These are phyloP conservation scores for Naganishia vaughanmartiniae DNA, from an alignment of 768 basidiomycete species.

Conservation along the genomic window DNA sequence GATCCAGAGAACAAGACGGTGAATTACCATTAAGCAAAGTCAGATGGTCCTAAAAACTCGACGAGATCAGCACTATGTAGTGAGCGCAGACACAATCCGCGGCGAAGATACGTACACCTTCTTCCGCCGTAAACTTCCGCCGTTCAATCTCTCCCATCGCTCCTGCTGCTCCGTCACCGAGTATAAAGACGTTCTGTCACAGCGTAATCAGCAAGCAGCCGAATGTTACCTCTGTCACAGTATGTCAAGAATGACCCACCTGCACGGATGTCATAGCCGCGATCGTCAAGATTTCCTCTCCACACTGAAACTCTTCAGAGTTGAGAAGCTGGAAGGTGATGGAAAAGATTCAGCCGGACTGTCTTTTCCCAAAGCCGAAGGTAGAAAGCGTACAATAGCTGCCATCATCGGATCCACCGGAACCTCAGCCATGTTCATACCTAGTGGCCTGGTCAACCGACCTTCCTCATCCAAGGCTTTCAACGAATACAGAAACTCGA, in stretches of 20 bases:
- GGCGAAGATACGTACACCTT: slow-evolving; percentile 67
- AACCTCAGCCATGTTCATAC: slow-evolving; percentile 85
- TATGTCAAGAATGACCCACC: slow-evolving; percentile 53
- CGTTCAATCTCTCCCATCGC: slow-evolving; percentile 87
- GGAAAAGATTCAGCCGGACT: background rate
- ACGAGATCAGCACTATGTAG: background rate
- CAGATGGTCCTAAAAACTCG: slow-evolving; percentile 72
- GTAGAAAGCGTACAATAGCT: slow-evolving; percentile 70
- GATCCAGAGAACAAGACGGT: background rate
- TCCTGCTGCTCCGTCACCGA: slow-evolving; percentile 77
- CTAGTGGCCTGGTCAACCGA: slow-evolving; percentile 71
- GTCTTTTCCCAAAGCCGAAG: too few species aligned
- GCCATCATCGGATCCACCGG: slow-evolving; percentile 90
- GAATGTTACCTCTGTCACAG: background rate
- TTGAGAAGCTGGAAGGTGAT: slow-evolving; percentile 66
- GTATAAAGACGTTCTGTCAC: slow-evolving; percentile 72
- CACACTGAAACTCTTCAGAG: slow-evolving; percentile 80
- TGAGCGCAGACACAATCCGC: background rate
- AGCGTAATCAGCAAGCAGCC: slow-evolving; percentile 5
- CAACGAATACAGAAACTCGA: slow-evolving; percentile 75
- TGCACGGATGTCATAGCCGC: slow-evolving; percentile 93
- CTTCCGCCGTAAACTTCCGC: slow-evolving; percentile 94
- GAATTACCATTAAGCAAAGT: slow-evolving; percentile 81
- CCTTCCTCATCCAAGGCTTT: slow-evolving; percentile 77
- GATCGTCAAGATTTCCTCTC: slow-evolving; percentile 92